Base-by-base conservation (phyloP, 495 filamentous ascomycete genomes). In the Tuber magnatum region DNA sequence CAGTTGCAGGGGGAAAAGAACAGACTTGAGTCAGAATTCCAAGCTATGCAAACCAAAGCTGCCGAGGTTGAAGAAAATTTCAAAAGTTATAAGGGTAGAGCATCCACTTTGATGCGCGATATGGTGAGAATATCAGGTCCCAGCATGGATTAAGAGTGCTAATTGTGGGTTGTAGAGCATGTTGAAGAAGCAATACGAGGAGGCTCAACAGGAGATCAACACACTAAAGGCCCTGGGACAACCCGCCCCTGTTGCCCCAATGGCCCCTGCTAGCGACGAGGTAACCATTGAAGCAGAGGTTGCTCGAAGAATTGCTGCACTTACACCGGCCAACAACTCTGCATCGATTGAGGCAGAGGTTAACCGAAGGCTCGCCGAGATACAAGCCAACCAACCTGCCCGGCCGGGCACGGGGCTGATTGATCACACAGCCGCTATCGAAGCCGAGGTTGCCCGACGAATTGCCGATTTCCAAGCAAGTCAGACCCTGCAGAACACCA, bases 261-360 rank as follows among this genome's bases (percentile, higher is more conserved):
- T 79, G 20, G 78, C 77, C 4, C 73, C 73, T 46, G 73, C 73
- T 46, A 41, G 73, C 38, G 65, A 81, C 39, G 80, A 78, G 82
- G 69, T 85, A 87, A 76, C 80, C 88, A 40, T 81, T 48, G 80
- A 81, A 69, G 84, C 86, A 8, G 80, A 81, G 68, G 81, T 89
- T 51, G 84, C 85, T 51, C 79, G 84, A 72, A 85, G 90, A 73
- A 82, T 90, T 41, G 85, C 87, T 72, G 82, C 80, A 22, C 81
- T 85, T 32, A 85, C 84, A 69, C 72, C 77, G 39, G 76, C 71
- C 14, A 39, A 79, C 73, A 79, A 78, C 39, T 78, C 84, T 48
- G 77, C 81, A 38, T 70, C 75, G 28, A 77, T 85, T 28, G 81
- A 84, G 69, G 77, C 75, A 42, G 79, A 81, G 48, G 79, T 81